Base-by-base conservation (phyloP, 345 rosid species). In the Lepidium didymum region DNA sequence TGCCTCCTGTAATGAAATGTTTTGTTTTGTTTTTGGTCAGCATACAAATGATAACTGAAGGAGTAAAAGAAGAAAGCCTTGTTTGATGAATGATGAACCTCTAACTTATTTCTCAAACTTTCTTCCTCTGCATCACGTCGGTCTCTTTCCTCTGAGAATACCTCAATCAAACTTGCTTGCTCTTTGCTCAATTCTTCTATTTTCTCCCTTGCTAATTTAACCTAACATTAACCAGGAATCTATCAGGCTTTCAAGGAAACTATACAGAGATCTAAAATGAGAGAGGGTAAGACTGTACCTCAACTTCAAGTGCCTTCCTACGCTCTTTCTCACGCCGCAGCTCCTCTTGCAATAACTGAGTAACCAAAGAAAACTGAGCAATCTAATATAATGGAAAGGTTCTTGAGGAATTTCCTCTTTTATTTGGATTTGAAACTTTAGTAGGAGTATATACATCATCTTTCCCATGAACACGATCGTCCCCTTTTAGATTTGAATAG, bases 91-190 rank as follows among this genome's bases (percentile, higher is more conserved):
- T 37, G 50, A 41, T 14, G 43, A 64, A 93, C 96, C 97, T 88
- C 84, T 19, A 83, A 64, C 77, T 83, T 88, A 54, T 81, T 84
- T 64, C 90, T 81, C 80, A 93, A 65, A 74, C 57, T 75, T 49
- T 85, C 89, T 72, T 88, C 97, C 67, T 83, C 94, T 66, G 23
- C 69, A 40, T 93, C 90, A 25, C 97, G 75, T 4, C 87, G 79
- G 27, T 80, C 85, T 75, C 92, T 84, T 72, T 90, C 96, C 85
- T 93, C 96, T 1, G 89, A 58, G 77, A 93, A 84, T 18, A 90
- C 78, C 23, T 81, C 81, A 40, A 87, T 74, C 12, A 93, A 77
- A 66, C 76, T 85, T 68, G 86, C 92, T 71, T 87, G 90, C 77
- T 90, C 98, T 72, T 72, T 79, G 73, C 68, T 81, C 87, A 85